Evolutionary conservation across 2,329 filamentous ascomycete species (phyloP).

Genomic region (Aspergillus ustus): DNA sequence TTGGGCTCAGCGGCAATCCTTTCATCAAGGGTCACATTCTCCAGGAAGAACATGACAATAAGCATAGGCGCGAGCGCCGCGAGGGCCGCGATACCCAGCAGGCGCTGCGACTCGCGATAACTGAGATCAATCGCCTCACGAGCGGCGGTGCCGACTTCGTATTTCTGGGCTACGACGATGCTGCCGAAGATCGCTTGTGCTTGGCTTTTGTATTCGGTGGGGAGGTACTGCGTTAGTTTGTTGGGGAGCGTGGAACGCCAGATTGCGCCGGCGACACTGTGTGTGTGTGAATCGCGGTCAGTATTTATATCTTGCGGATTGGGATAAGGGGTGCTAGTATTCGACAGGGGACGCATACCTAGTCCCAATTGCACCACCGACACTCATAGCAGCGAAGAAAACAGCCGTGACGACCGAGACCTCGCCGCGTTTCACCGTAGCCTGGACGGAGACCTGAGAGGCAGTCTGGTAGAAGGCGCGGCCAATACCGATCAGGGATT

Average conservation of each 20-base stretch:
- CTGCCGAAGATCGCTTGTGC: constrained; percentile 28
- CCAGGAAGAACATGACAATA: constrained; percentile 29
- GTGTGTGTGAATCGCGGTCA: too few relatives aligned
- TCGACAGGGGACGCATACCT: constrained; percentile 24
- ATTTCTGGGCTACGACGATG: constrained; percentile 25
- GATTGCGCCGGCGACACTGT: constrained; percentile 41
- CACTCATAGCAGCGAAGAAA: constrained; percentile 42
- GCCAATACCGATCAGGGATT: constrained; percentile 40
- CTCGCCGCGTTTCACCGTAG: constrained; percentile 38
- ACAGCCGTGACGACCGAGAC: constrained; percentile 44
- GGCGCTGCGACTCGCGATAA: constrained; percentile 27
- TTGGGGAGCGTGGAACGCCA: constrained; percentile 36
- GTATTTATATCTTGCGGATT: too few relatives aligned
- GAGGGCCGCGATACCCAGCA: constrained; percentile 26
- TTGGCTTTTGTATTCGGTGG: constrained; percentile 24
- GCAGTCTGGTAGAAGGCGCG: constrained; percentile 42
- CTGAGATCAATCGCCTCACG: constrained; percentile 27
- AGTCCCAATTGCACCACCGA: constrained; percentile 39
- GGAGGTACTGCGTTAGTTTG: constrained; percentile 26
- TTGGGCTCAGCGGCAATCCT: background rate
- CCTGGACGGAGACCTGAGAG: constrained; percentile 43
- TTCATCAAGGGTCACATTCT: constrained; percentile 27
- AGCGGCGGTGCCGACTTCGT: constrained; percentile 17
- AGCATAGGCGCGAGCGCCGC: constrained; percentile 25
- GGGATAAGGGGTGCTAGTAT: too few relatives aligned